Conservation (phyloP, 2,329 filamentous ascomycete genomes). For the Fusarium gaditjirri region DNA sequence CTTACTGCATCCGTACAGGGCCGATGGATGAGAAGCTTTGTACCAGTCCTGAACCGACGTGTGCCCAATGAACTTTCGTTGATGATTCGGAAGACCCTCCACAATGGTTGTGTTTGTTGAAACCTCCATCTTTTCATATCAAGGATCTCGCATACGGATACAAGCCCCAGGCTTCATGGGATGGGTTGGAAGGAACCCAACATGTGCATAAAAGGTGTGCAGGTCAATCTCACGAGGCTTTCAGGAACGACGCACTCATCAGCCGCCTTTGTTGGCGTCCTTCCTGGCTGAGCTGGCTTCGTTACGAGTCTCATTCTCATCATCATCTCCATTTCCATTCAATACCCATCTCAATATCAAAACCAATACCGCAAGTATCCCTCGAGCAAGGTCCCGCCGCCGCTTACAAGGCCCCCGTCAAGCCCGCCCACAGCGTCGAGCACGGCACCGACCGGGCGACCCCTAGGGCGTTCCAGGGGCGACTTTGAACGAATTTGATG, state of each 20-base stretch:
- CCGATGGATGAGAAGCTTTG: conserved; percentile 25
- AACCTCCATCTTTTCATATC: conserved; percentile 29
- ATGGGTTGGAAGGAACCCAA: conserved; percentile 23
- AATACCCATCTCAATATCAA: conserved; percentile 9
- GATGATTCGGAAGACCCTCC: conserved; percentile 6
- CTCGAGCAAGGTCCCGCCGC: conserved; percentile 14
- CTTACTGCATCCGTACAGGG: conserved; percentile 19
- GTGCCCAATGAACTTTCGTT: conserved; percentile 23
- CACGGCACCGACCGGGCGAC: conserved; percentile 26
- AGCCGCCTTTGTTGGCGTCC: neutral
- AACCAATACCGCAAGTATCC: conserved; percentile 20
- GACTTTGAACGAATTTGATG: conserved; percentile 23
- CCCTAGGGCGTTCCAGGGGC: conserved; percentile 32
- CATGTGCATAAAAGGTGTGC: conserved; percentile 15
- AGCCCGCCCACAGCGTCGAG: conserved; percentile 6
- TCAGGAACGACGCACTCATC: conserved; percentile 14
- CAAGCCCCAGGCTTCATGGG: conserved; percentile 22
- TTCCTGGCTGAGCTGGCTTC: neutral
- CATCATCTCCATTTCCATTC: conserved; percentile 2
- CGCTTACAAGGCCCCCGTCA: conserved; percentile 19
- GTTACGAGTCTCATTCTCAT: neutral
- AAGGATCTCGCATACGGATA: conserved; percentile 25
- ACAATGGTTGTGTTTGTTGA: conserved; percentile 21
- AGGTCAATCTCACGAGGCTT: conserved; percentile 2
- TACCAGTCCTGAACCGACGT: conserved; percentile 10